These are phyloP conservation scores for Sporothrix phasma DNA, from an alignment of 2,329 filamentous ascomycete species.

Conservation along the genomic window DNA sequence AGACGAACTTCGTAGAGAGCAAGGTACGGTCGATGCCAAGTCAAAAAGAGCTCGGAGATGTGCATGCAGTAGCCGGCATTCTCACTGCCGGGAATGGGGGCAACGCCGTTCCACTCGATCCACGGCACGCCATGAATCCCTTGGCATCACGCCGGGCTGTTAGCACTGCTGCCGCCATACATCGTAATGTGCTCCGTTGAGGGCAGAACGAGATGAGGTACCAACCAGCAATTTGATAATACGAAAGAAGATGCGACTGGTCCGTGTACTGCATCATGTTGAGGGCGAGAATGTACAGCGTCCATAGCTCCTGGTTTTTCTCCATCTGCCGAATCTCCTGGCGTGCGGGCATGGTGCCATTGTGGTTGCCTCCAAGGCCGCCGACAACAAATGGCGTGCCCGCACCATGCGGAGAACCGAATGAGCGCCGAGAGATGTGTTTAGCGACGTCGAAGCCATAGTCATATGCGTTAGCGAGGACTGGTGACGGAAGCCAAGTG, in stretches of 20 bases:
- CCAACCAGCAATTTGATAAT: constrained; percentile 68
- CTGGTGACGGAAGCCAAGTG: neutral
- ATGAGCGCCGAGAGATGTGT: constrained; percentile 32
- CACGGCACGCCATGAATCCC: constrained; percentile 73
- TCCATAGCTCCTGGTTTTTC: constrained; percentile 57
- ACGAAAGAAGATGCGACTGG: constrained; percentile 56
- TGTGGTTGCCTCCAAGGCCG: constrained; percentile 30
- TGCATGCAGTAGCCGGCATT: constrained; percentile 68
- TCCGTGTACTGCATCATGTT: constrained; percentile 59
- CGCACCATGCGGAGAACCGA: constrained; percentile 13
- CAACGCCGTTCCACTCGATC: constrained; percentile 42
- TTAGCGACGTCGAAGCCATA: constrained; percentile 38
- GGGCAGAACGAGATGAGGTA: constrained; percentile 13
- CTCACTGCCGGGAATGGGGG: constrained; percentile 40
- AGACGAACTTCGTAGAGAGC: constrained; percentile 44
- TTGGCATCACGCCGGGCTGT: constrained; percentile 24
- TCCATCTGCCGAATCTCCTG: constrained; percentile 59
- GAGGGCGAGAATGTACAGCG: constrained; percentile 66
- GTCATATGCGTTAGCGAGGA: constrained; percentile 30
- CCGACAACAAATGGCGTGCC: constrained; percentile 33
- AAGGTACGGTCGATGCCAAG: constrained; percentile 79
- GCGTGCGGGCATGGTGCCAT: constrained; percentile 35
- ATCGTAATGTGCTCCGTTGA: neutral
- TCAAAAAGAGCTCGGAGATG: constrained; percentile 60
- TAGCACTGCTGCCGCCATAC: neutral